Conservation (phyloP, 2,329 filamentous ascomycete species). For the Fonsecaea monophora region DNA sequence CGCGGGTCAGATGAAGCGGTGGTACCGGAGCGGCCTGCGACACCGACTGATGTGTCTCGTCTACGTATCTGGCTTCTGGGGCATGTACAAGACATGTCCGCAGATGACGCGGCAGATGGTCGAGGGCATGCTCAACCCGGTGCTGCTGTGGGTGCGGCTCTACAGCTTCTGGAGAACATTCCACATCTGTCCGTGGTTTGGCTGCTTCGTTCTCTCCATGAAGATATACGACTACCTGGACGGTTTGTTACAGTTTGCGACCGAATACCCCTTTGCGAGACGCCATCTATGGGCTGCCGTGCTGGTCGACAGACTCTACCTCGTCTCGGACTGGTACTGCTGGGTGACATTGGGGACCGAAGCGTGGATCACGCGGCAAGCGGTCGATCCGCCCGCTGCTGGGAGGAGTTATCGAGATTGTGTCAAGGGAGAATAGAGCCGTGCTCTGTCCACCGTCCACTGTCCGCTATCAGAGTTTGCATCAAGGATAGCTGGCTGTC, state of each 20-base stretch:
- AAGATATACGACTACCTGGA: conserved; percentile 7
- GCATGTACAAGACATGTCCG: conserved; percentile 17
- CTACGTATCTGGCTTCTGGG: conserved; percentile 13
- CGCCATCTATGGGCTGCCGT: conserved; percentile 16
- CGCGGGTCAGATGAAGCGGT: conserved; percentile 18
- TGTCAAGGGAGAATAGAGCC: neutral
- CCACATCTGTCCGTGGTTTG: conserved; percentile 10
- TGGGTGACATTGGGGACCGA: conserved; percentile 19
- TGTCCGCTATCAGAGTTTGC: no score
- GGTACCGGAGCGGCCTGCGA: conserved; percentile 20
- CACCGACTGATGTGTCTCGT: conserved; percentile 20
- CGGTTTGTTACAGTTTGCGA: conserved; percentile 7
- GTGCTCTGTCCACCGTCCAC: no score
- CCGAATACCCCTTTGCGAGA: conserved; percentile 13
- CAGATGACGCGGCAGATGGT: conserved; percentile 24
- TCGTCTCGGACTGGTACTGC: conserved; percentile 23
- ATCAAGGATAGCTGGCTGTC: no score
- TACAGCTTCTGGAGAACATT: conserved; percentile 14
- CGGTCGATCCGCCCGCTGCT: conserved; percentile 2
- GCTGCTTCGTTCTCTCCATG: conserved; percentile 4
- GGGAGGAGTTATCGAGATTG: neutral
- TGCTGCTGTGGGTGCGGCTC: conserved; percentile 15
- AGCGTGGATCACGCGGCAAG: conserved; percentile 12
- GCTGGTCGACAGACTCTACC: conserved; percentile 15
- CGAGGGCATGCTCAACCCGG: conserved; percentile 23